Evolutionary conservation across 106 monocot species (phyloP).

Genomic region (Acorus calamus): DNA sequence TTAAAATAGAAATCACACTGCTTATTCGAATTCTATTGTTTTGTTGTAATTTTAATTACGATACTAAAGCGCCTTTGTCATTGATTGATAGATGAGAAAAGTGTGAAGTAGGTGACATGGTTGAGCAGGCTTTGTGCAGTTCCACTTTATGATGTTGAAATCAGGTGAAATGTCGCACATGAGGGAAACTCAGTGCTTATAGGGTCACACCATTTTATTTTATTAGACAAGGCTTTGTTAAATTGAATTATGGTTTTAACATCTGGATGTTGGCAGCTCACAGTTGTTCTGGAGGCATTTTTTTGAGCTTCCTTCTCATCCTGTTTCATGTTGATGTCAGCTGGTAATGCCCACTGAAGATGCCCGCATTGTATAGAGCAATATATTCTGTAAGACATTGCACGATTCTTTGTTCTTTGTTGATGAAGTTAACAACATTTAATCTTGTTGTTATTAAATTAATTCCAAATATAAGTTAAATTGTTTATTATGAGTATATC

Average conservation of each 20-base stretch:
- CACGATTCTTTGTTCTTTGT: too few species aligned
- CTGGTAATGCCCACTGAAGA: slow-evolving; percentile 5
- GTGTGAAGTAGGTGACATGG: neutral
- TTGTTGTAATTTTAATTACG: neutral
- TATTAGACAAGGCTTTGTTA: neutral
- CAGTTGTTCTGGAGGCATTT: neutral
- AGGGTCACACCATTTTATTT: neutral
- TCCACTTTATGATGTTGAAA: slow-evolving; percentile 1
- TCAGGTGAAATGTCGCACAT: slow-evolving; percentile 5
- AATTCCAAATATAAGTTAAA: too few species aligned
- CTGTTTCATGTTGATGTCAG: slow-evolving; percentile 3
- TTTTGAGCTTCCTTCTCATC: slow-evolving; percentile 1
- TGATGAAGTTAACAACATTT: too few species aligned
- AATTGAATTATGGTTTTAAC: neutral
- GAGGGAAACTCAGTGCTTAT: neutral
- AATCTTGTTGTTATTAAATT: too few species aligned
- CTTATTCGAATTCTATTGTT: neutral
- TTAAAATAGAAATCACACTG: neutral
- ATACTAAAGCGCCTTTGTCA: slow-evolving; percentile 9
- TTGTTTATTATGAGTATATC: too few species aligned
- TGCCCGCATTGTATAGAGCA: neutral
- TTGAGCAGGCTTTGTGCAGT: slow-evolving; percentile 2
- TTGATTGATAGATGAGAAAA: slow-evolving; percentile 16
- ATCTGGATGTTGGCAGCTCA: slow-evolving; percentile 5
- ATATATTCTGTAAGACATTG: too few species aligned